phyloP scores from a whole-genome alignment of 352 stramenopile genomes.

The Phytophthora aleatoria region DNA sequence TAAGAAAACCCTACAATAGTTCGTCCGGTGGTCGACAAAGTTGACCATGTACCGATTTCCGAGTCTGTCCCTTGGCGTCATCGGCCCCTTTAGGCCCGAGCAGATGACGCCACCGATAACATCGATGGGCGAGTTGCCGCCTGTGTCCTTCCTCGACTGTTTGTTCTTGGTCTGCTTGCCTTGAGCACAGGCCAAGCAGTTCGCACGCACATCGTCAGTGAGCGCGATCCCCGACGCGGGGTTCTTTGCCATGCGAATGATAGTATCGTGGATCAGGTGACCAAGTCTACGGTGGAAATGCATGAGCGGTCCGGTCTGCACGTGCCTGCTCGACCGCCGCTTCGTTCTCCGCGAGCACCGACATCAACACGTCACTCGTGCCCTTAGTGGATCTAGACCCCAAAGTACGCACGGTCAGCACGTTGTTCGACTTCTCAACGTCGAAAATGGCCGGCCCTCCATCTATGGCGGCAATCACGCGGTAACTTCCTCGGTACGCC shows the following conservation, averaged over 20 bases:
- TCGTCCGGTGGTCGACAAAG: constrained; percentile 3
- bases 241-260: constrained; percentile 11
- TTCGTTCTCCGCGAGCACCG: constrained; percentile 15
- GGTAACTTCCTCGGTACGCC: constrained; percentile 4
- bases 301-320: constrained; percentile 10
- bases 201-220: constrained; percentile 6
- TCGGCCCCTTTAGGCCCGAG: background rate
- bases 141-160: background rate
- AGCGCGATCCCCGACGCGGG: constrained; percentile 9
- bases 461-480: constrained; percentile 1
- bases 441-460: constrained; percentile 5
- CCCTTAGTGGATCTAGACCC: background rate
- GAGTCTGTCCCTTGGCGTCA: background rate
- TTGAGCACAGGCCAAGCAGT: constrained; percentile 19
- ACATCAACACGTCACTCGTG: constrained; percentile 13
- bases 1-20: constrained; percentile 1
- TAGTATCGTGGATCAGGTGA: constrained; percentile 15
- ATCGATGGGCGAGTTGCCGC: background rate
- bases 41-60: constrained; percentile 7
- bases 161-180: constrained; percentile 25
- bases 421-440: constrained; percentile 17
- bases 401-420: constrained; percentile 4
- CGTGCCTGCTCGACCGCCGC: constrained; percentile 4
- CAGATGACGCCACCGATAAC: background rate
- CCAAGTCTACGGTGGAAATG: constrained; percentile 19